These are phyloP conservation scores for Candida ponderosae DNA, from an alignment of 805 yeast species.

Conservation along the genomic window DNA sequence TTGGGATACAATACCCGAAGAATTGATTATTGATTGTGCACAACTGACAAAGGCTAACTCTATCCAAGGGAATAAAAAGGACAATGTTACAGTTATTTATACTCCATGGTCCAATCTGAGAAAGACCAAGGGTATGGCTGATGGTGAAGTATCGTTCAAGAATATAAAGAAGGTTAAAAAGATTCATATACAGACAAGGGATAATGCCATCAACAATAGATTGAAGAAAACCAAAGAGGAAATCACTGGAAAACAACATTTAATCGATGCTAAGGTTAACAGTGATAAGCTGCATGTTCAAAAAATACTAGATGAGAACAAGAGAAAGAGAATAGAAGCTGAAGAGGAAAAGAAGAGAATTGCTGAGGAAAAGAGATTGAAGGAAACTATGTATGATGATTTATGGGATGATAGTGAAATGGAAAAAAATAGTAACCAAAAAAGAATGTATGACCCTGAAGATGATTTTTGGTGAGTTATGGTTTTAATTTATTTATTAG, in stretches of 20 bases:
- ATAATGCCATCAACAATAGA: slow-evolving; percentile 52
- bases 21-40: slow-evolving; percentile 44
- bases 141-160: slow-evolving; percentile 72
- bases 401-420: slow-evolving; percentile 38
- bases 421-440: slow-evolving; percentile 36
- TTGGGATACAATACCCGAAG: slow-evolving; percentile 43
- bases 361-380: slow-evolving; percentile 31
- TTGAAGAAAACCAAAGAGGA: slow-evolving; percentile 61
- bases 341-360: slow-evolving; percentile 27
- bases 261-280: slow-evolving; percentile 28
- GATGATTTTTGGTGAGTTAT: slow-evolving; percentile 49
- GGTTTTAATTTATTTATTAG: too few species aligned
- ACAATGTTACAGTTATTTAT: slow-evolving; percentile 56
- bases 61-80: slow-evolving; percentile 64
- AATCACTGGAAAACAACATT: slow-evolving; percentile 22
- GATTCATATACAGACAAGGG: slow-evolving; percentile 44
- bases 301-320: slow-evolving; percentile 13
- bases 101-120: slow-evolving; percentile 70
- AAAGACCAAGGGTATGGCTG: slow-evolving; percentile 65
- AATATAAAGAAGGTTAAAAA: slow-evolving; percentile 47
- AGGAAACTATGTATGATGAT: slow-evolving; percentile 38
- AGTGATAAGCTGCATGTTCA: slow-evolving; percentile 26
- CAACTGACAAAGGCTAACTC: slow-evolving; percentile 75
- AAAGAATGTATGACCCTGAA: slow-evolving; percentile 44
- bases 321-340: slow-evolving; percentile 16